phyloP scores from a whole-genome alignment of 2,329 filamentous ascomycete genomes.

The Catunica adiposa region DNA sequence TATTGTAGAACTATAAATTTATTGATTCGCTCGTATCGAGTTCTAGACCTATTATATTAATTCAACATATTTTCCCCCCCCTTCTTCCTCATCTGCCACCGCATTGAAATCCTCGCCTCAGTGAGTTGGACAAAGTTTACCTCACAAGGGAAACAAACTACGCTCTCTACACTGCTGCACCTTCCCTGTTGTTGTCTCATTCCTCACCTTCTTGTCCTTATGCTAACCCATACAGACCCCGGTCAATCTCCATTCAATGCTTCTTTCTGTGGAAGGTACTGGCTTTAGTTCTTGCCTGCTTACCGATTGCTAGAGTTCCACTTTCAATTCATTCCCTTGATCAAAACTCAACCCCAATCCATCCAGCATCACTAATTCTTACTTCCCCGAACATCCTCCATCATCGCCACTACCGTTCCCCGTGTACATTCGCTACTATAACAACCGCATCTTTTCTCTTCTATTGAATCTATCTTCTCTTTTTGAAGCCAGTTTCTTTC shows the following conservation, averaged over 20 bases:
- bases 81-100: no score
- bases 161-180: not conserved
- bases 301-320: no score
- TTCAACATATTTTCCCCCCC: no score
- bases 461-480: not conserved
- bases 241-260: not conserved
- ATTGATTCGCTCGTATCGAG: not conserved
- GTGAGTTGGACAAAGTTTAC: not conserved
- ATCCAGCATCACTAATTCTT: not conserved
- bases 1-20: not conserved
- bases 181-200: slow-evolving; percentile 3
- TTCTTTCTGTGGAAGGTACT: not conserved
- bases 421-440: not conserved
- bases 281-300: no score
- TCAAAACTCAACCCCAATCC: not conserved
- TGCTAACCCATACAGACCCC: not conserved
- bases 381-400: not conserved
- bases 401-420: not conserved
- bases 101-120: not conserved
- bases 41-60: no score
- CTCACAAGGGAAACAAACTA: not conserved
- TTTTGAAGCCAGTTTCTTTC: not conserved
- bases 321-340: not conserved
- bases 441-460: not conserved
- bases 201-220: slow-evolving; percentile 1